A percentile compares a stretch with the other conserved stretches of the same genome.
Conservation (phyloP, 2,329 filamentous ascomycete species). For the Pseudocercospora musae region DNA sequence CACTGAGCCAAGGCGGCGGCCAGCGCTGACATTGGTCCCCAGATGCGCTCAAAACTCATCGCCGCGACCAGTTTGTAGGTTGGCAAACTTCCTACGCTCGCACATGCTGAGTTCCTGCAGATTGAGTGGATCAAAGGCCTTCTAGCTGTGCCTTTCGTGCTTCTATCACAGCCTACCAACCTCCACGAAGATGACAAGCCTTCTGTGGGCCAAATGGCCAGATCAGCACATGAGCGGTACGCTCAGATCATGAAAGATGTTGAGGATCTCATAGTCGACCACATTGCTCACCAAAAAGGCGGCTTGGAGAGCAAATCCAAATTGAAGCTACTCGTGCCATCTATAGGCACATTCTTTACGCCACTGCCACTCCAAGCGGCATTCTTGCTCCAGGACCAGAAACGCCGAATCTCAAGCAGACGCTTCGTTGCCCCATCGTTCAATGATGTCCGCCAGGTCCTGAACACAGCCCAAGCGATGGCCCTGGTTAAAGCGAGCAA, state of each 20-base stretch:
- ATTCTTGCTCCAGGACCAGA: constrained; percentile 83
- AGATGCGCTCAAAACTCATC: constrained; percentile 76
- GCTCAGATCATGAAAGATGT: constrained; percentile 94
- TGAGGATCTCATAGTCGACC: constrained; percentile 85
- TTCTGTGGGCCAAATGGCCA: constrained; percentile 63
- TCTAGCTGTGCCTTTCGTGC: constrained; percentile 89
- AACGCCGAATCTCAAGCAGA: constrained; percentile 81
- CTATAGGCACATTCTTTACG: constrained; percentile 92
- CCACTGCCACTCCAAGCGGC: constrained; percentile 63
- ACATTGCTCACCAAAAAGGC: constrained; percentile 71
- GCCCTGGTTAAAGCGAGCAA: constrained; percentile 72
- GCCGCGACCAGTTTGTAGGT: constrained; percentile 82
- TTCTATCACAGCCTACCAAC: constrained; percentile 91
- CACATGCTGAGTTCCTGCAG: constrained; percentile 42
- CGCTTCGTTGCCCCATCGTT: constrained; percentile 95
- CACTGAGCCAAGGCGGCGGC: neutral
- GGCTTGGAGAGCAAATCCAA: constrained; percentile 63
- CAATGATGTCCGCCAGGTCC: constrained; percentile 88
- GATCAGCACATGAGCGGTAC: constrained; percentile 80
- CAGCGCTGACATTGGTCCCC: constrained; percentile 9
- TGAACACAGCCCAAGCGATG: constrained; percentile 95
- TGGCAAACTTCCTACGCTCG: constrained; percentile 25
- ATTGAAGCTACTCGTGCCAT: constrained; percentile 85
- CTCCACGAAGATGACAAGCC: constrained; percentile 69
- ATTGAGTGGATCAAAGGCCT: constrained; percentile 78